These are phyloP conservation scores for Termitomyces sp. DNA, from an alignment of 768 basidiomycete species.

Conservation along the genomic window DNA sequence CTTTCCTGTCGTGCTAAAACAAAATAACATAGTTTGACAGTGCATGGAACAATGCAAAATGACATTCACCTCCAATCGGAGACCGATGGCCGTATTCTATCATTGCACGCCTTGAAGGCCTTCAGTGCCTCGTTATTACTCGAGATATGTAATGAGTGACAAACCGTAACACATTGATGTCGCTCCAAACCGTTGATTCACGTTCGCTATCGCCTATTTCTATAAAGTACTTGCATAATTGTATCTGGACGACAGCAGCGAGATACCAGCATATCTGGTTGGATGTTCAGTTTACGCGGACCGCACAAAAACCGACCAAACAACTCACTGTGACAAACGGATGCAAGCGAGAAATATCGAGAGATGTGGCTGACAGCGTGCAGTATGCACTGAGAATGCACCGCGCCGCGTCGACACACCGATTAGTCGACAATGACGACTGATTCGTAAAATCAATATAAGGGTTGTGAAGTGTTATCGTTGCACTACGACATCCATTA, in stretches of 20 bases:
- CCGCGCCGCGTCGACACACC: constrained; percentile 72
- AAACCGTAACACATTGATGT: constrained; percentile 79
- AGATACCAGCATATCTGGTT: constrained; percentile 85
- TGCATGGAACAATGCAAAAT: neutral
- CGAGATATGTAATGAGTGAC: constrained; percentile 10
- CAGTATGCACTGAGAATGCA: constrained; percentile 73
- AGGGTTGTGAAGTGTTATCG: constrained; percentile 82
- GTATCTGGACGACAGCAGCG: constrained; percentile 81
- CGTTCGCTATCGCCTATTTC: constrained; percentile 69
- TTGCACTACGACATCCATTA: constrained; percentile 45
- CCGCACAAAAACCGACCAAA: neutral
- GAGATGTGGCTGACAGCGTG: constrained; percentile 72
- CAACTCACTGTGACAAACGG: constrained; percentile 71
- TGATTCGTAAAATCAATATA: constrained; percentile 73
- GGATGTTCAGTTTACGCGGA: neutral
- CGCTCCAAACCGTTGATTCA: constrained; percentile 80
- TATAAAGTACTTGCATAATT: constrained; percentile 82
- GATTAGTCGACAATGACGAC: constrained; percentile 56
- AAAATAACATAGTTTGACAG: constrained; percentile 2
- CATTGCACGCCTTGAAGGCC: constrained; percentile 64
- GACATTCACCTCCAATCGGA: constrained; percentile 71
- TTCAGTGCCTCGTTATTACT: neutral
- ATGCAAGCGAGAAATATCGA: constrained; percentile 75
- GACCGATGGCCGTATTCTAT: constrained; percentile 73
- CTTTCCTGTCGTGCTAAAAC: constrained; percentile 72